These are phyloP conservation scores for Neofusicoccum parvum DNA, from an alignment of 2,329 filamentous ascomycete genomes.

Conservation along the genomic window DNA sequence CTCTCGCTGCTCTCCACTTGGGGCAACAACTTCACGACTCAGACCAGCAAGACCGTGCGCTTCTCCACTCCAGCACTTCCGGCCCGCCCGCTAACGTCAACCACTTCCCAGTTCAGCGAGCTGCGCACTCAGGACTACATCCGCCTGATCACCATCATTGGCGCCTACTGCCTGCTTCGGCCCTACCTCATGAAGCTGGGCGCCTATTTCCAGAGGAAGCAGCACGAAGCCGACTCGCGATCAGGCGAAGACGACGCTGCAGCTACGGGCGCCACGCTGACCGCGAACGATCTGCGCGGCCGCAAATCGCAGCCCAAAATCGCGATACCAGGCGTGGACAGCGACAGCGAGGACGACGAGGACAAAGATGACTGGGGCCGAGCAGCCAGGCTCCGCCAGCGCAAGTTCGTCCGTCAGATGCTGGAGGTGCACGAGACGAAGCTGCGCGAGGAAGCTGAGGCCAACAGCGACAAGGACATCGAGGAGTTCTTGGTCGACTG, in stretches of 20 bases:
- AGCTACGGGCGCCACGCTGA: slow-evolving; percentile 37
- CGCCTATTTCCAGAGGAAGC: slow-evolving; percentile 63
- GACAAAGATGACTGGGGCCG: slow-evolving; percentile 63
- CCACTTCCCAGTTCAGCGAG: slow-evolving; percentile 42
- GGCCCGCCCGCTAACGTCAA: background rate
- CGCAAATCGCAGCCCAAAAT: slow-evolving; percentile 49
- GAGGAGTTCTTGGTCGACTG: slow-evolving; percentile 64
- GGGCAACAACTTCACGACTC: slow-evolving; percentile 38
- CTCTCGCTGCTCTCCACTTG: slow-evolving; percentile 33
- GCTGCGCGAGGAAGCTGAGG: slow-evolving; percentile 60
- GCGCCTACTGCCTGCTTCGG: slow-evolving; percentile 70
- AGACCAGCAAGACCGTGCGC: slow-evolving; percentile 19
- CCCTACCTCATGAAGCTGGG: slow-evolving; percentile 73
- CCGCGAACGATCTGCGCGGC: slow-evolving; percentile 38
- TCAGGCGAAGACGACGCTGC: slow-evolving; percentile 40
- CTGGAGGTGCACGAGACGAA: slow-evolving; percentile 61
- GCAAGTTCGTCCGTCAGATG: slow-evolving; percentile 66
- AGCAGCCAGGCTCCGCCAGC: slow-evolving; percentile 69
- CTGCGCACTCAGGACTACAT: slow-evolving; percentile 56
- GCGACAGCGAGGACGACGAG: slow-evolving; percentile 48
- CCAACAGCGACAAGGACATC: slow-evolving; percentile 74
- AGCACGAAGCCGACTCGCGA: slow-evolving; percentile 57
- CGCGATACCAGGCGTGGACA: slow-evolving; percentile 55
- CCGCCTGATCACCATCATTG: slow-evolving; percentile 70
- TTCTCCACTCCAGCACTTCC: background rate